Evolutionary conservation across 2,329 filamentous ascomycete genomes (phyloP).

Genomic region (Fusarium aywerte): DNA sequence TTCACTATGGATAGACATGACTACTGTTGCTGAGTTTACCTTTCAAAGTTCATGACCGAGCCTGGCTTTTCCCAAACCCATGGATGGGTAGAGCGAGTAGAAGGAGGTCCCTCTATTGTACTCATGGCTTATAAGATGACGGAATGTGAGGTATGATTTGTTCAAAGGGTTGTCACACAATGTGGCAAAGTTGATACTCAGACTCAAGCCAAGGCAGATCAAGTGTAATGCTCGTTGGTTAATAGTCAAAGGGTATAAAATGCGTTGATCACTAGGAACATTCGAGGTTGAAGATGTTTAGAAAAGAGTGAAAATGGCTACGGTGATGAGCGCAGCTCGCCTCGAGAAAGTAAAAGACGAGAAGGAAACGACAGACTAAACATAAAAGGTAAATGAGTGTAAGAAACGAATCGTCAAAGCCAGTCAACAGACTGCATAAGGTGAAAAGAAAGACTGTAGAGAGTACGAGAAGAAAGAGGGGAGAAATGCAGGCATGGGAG

Average conservation of each 20-base stretch:
- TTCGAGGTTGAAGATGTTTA: constrained; percentile 1
- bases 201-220: constrained; percentile 17
- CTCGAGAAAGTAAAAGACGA: constrained; percentile 27
- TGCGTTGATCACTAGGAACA: constrained; percentile 23
- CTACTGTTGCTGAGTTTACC: constrained; percentile 25
- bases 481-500: constrained; percentile 17
- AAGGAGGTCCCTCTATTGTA: constrained; percentile 43
- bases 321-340: constrained; percentile 43
- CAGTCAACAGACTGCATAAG: constrained; percentile 26
- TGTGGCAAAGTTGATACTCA: constrained; percentile 13
- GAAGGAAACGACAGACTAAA: constrained; percentile 26
- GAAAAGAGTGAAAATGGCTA: constrained; percentile 33
- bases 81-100: constrained; percentile 37
- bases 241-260: constrained; percentile 24
- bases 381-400: constrained; percentile 21
- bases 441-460: constrained; percentile 16
- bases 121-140: constrained; percentile 18
- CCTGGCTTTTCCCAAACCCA: constrained; percentile 42
- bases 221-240: constrained; percentile 38
- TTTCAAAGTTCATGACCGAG: constrained; percentile 44
- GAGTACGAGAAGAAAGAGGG: constrained; percentile 22
- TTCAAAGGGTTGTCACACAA: constrained; percentile 20
- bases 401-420: constrained; percentile 34
- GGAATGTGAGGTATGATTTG: constrained; percentile 13
- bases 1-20: constrained; percentile 18